Evolutionary conservation across 1,284 basidiomycete genomes (phyloP).

Genomic region (Cystobasidiaceae sp.): DNA sequence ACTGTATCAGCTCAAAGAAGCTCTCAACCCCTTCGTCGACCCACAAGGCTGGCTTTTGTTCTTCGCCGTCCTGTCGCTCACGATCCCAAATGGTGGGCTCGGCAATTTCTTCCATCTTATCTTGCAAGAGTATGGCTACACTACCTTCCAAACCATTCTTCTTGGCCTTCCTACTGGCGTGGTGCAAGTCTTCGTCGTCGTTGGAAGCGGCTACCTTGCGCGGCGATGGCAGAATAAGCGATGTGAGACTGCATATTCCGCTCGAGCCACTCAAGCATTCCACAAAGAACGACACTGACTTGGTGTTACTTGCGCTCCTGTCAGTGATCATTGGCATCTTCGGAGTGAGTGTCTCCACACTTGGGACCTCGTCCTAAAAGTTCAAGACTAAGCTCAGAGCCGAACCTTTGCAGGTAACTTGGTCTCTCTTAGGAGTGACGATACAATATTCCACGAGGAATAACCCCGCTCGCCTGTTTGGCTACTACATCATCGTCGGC

Average conservation of each 20-base stretch:
- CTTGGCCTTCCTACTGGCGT: slow-evolving; percentile 22
- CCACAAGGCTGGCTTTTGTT: slow-evolving; percentile 28
- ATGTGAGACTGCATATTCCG: background rate
- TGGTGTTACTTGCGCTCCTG: background rate
- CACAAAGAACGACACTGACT: background rate
- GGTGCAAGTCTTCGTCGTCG: slow-evolving; percentile 17
- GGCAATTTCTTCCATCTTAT: slow-evolving; percentile 28
- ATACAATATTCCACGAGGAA: slow-evolving; percentile 26
- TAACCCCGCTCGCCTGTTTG: slow-evolving; percentile 27
- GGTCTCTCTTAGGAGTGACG: slow-evolving; percentile 12
- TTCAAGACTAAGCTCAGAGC: too few relatives aligned
- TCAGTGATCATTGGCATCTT: slow-evolving; percentile 12
- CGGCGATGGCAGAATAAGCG: slow-evolving; percentile 12
- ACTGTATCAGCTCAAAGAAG: slow-evolving; percentile 24
- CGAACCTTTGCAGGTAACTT: slow-evolving; percentile 14
- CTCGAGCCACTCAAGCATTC: too few relatives aligned
- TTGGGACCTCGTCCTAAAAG: too few relatives aligned
- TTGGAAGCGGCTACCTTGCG: slow-evolving; percentile 1
- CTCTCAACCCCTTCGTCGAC: slow-evolving; percentile 22
- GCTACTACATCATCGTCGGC: slow-evolving; percentile 31
- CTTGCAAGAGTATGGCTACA: slow-evolving; percentile 26
- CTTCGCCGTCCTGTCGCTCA: slow-evolving; percentile 18
- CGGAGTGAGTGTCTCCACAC: slow-evolving; percentile 2
- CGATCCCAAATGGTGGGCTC: slow-evolving; percentile 23
- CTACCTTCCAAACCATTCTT: slow-evolving; percentile 24